Percentiles rank a stretch among this genome's conserved stretches.
Conservation (phyloP, 495 filamentous ascomycete genomes). For the Podospora bellae-mahoneyi region DNA sequence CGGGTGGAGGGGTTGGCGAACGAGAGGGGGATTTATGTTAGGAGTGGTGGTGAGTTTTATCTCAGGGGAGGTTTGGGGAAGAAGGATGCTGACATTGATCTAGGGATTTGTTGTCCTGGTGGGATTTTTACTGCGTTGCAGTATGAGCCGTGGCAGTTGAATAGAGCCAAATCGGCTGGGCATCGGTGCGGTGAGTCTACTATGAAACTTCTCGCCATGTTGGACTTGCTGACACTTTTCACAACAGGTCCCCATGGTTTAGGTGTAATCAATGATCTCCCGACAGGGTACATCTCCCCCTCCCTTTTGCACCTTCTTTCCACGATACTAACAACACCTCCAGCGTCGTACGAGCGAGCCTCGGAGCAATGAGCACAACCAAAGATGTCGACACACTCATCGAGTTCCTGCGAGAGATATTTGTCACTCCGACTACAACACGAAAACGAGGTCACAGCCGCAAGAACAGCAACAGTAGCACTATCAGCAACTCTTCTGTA, state of each 20-base stretch:
- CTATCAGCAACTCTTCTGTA: not conserved
- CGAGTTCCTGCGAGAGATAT: slow-evolving; percentile 53
- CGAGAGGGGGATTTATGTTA: slow-evolving; percentile 59
- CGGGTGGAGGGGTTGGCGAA: slow-evolving; percentile 63
- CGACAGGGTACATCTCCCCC: slow-evolving; percentile 27
- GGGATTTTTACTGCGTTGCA: slow-evolving; percentile 44
- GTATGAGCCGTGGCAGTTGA: slow-evolving; percentile 58
- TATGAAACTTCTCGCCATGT: not conserved
- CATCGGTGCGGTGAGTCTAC: slow-evolving; percentile 52
- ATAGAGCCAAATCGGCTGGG: slow-evolving; percentile 58
- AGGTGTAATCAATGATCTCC: slow-evolving; percentile 33
- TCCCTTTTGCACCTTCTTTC: too few species aligned
- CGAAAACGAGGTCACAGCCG: not conserved
- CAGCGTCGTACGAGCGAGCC: slow-evolving; percentile 61
- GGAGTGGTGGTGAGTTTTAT: slow-evolving; percentile 60
- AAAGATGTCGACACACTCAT: slow-evolving; percentile 59
- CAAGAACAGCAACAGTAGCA: slow-evolving; percentile 8
- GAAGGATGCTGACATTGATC: slow-evolving; percentile 38
- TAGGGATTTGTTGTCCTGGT: slow-evolving; percentile 47
- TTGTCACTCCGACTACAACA: slow-evolving; percentile 26
- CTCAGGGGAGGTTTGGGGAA: slow-evolving; percentile 36
- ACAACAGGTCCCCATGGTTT: slow-evolving; percentile 22
- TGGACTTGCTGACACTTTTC: slow-evolving; percentile 40
- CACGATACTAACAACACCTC: slow-evolving; percentile 13
- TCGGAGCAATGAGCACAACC: slow-evolving; percentile 68